These are phyloP conservation scores for Pestalotiopsis sp. DNA, from an alignment of 2,329 filamentous ascomycete genomes.

Conservation along the genomic window DNA sequence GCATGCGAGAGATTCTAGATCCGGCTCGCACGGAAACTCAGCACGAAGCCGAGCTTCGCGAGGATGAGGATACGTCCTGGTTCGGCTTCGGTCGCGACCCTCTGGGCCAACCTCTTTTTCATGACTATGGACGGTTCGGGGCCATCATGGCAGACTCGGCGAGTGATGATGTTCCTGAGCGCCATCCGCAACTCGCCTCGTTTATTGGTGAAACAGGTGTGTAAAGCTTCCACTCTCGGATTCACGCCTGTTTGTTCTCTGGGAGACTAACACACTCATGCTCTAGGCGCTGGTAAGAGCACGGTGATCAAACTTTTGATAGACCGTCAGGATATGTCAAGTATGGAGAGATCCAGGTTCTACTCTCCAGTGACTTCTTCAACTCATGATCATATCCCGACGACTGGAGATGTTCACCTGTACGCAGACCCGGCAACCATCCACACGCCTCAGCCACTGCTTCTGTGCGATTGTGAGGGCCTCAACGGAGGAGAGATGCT, in stretches of 20 bases:
- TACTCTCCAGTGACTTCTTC: constrained; percentile 49
- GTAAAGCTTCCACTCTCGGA: neutral
- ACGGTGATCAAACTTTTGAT: constrained; percentile 53
- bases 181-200: constrained; percentile 42
- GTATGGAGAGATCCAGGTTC: constrained; percentile 30
- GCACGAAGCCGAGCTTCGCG: constrained; percentile 32
- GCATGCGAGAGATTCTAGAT: constrained; percentile 34
- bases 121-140: constrained; percentile 43
- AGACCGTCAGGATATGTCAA: constrained; percentile 33
- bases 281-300: constrained; percentile 48
- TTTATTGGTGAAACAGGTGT: constrained; percentile 46
- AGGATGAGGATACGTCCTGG: constrained; percentile 36
- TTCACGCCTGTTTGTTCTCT: too few relatives aligned
- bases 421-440: constrained; percentile 50
- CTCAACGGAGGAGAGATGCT: constrained; percentile 49
- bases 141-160: constrained; percentile 39
- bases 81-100: constrained; percentile 35
- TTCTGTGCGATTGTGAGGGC: constrained; percentile 56
- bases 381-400: constrained; percentile 42
- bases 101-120: constrained; percentile 29
- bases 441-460: constrained; percentile 40
- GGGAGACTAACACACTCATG: neutral
- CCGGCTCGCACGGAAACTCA: constrained; percentile 32
- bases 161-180: constrained; percentile 27
- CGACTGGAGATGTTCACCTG: constrained; percentile 54